Conservation (phyloP, 1,139 yeast species). For the Candida sanyaensis region DNA sequence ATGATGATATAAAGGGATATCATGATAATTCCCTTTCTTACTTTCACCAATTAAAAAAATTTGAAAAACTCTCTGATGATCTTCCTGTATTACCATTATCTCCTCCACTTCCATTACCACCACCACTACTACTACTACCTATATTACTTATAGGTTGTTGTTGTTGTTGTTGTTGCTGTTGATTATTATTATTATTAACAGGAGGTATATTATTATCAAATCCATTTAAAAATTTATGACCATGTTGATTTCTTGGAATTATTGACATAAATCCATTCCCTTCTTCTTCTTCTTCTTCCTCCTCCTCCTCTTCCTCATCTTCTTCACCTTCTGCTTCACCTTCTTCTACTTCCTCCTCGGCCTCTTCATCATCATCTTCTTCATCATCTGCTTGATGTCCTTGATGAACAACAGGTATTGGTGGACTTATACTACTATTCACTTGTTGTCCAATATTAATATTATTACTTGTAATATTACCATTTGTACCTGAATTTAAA, state of each 20-base stretch:
- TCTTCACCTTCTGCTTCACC: constrained; percentile 12
- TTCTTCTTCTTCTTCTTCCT: constrained; percentile 12
- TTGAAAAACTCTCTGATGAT: background rate
- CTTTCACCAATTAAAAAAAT: constrained; percentile 1
- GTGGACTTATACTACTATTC: background rate
- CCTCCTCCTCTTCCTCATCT: constrained; percentile 13
- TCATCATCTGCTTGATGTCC: constrained; percentile 15
- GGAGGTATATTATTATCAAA: background rate
- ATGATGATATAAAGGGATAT: too few species aligned
- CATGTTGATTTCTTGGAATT: constrained; percentile 20
- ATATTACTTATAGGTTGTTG: too few species aligned
- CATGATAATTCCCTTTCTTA: too few species aligned
- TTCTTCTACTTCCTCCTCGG: too few species aligned
- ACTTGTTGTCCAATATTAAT: too few species aligned
- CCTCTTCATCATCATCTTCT: constrained; percentile 10
- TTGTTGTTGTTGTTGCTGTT: too few species aligned
- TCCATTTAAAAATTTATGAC: constrained; percentile 13
- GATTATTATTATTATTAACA: too few species aligned
- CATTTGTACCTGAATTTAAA: background rate
- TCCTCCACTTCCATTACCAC: constrained; percentile 19
- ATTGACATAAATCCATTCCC: constrained; percentile 15
- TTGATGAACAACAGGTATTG: background rate
- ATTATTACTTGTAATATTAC: too few species aligned
- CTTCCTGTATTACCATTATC: background rate
- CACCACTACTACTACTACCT: too few species aligned